These are phyloP conservation scores for Coemansia erecta DNA, from an alignment of 192 early-diverging fungal species.

Conservation along the genomic window DNA sequence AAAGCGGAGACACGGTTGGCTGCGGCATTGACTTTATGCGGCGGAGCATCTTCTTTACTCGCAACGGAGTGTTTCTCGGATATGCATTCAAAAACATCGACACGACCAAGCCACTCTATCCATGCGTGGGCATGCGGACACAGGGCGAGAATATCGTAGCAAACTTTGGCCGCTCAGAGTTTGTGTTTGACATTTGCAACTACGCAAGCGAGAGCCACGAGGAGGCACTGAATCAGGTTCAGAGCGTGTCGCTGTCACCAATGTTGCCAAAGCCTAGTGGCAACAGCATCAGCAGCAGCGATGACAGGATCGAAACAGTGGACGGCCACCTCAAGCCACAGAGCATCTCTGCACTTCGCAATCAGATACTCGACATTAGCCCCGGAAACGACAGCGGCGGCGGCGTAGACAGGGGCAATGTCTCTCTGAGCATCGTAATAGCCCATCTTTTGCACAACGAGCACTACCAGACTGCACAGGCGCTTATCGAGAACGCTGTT, in stretches of 20 bases:
- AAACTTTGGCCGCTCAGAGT: slow-evolving; percentile 63
- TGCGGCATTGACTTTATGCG: slow-evolving; percentile 87
- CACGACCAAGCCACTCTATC: slow-evolving; percentile 49
- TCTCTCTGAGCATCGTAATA: slow-evolving; percentile 60
- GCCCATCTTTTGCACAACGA: slow-evolving; percentile 84
- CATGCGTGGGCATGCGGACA: slow-evolving; percentile 62
- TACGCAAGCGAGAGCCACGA: slow-evolving; percentile 27
- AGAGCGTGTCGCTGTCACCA: slow-evolving; percentile 4
- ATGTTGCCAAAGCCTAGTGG: slow-evolving; percentile 10
- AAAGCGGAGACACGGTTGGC: slow-evolving; percentile 91
- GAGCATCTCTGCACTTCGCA: slow-evolving; percentile 6
- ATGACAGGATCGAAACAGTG: not conserved
- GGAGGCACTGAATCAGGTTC: slow-evolving; percentile 18
- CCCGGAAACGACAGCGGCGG: slow-evolving; percentile 1
- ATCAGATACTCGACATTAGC: not conserved
- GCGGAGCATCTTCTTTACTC: slow-evolving; percentile 82
- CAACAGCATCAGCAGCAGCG: not conserved
- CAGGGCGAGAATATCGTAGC: slow-evolving; percentile 55
- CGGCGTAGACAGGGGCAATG: slow-evolving; percentile 14
- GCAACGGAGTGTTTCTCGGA: slow-evolving; percentile 77
- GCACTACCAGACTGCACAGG: slow-evolving; percentile 71
- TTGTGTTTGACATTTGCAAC: slow-evolving; percentile 60
- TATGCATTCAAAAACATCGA: slow-evolving; percentile 56
- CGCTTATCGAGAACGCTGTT: slow-evolving; percentile 55
- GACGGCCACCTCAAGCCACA: not conserved